Base-by-base conservation (phyloP, 78 protist species). In the Dictyostelium firmibasis region DNA sequence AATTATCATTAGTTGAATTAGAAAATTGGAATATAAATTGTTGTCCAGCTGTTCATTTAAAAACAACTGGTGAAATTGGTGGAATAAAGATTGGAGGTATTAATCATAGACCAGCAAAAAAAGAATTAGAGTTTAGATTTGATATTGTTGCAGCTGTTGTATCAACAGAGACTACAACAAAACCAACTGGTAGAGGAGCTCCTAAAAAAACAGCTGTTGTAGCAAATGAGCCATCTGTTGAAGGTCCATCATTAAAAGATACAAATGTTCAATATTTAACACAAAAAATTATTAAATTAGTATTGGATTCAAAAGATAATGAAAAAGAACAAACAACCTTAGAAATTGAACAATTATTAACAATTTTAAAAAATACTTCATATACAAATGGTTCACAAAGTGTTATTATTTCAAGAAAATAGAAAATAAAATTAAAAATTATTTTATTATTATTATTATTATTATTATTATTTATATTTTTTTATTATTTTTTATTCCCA, bases 61-160 rank as follows among this genome's bases (percentile, higher is more conserved):
- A 81, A 57, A 35, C 81, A 13, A 89, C 94, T n/a, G 86, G 87
- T 44, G 94, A 89, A 47, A 43, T 89, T 29, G 88, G 88, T 25
- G 23, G 44, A 16, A 81, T 89, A 27, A 81, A 75, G 36, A 89
- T 89, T 47, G 57, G 60, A 14, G 94, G 94, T 70, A 89, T 81
- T 38, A 89, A 89, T 81, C 94, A 89, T 89, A 83, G 94, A 64
- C 75, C 94, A 81, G 69, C 53, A 50, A 89, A 89, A 57, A 89
- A 89, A 38, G 94, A 89, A 43, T 89, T 89, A 16, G 94, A 89
- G 35, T 89, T 89, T 62, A 89, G 94, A 81, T 89, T 89, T 69
- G 94, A 89, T 70, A 89, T 89, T 81, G 86, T 18, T n/a, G 60
- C 85, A 6, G 2, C 83, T n/a, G 31, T 3, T 25, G 41, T 25